Conservation (phyloP, 441 rosid genomes). For the Corymbia citriodora region DNA sequence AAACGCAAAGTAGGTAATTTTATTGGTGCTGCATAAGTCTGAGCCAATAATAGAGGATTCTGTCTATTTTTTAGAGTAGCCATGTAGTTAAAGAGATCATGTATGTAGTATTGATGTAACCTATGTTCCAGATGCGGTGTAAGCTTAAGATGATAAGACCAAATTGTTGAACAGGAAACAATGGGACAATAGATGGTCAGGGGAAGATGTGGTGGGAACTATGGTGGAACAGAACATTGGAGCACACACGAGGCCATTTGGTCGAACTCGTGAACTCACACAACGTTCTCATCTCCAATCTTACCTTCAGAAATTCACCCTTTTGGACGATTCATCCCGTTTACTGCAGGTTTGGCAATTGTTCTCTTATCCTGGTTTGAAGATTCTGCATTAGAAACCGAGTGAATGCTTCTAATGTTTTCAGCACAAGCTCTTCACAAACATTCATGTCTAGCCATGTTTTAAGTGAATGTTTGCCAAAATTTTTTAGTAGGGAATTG, state of each 20-base stretch:
- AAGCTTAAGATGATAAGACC: background rate
- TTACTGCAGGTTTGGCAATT: slow-evolving; percentile 64
- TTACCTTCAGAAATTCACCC: slow-evolving; percentile 79
- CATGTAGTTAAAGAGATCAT: background rate
- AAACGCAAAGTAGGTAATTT: background rate
- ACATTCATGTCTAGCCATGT: background rate
- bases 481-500: background rate
- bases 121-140: background rate
- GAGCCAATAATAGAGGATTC: background rate
- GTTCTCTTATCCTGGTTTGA: background rate
- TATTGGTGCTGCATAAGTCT: background rate
- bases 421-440: background rate
- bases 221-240: slow-evolving; percentile 91
- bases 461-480: background rate
- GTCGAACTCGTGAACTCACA: slow-evolving; percentile 78
- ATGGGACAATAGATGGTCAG: slow-evolving; percentile 91
- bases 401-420: background rate
- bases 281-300: slow-evolving; percentile 72
- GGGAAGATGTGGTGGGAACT: slow-evolving; percentile 98
- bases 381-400: background rate
- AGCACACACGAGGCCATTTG: slow-evolving; percentile 88
- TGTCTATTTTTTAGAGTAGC: background rate
- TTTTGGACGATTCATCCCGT: slow-evolving; percentile 95
- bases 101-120: background rate
- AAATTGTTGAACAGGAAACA: slow-evolving; percentile 46